Evolutionary conservation across 768 basidiomycete species (phyloP), one percentile per base, ranked within the genome.

Genomic region (Terana coerulea): DNA sequence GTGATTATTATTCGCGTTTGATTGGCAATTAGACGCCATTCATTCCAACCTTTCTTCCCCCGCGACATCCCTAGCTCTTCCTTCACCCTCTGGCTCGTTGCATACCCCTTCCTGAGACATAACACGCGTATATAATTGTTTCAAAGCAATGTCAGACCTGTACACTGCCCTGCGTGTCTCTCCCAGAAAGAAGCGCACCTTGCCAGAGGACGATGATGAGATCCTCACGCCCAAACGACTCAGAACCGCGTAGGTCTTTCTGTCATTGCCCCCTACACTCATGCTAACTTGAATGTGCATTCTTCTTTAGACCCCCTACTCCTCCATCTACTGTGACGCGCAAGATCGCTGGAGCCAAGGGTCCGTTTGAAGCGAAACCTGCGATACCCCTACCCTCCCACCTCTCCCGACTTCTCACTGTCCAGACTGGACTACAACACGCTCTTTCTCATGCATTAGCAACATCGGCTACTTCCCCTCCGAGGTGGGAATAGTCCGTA

Each of bases 401-500:
- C 56, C 73, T 92, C 26, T 64, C 76, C 35, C 83, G 86, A 31
- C 77, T 92, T 31, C 72, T 74, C 56, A 74, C 68, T 48, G 74
- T 86, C 41, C 84, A 91, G 59, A 83, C 78, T 21, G 79, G 83
- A 11, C 71, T 92, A 41, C 88, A 91, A 58, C 86, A 87, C 62
- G 90, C 91, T 44, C 76, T 92, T 49, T 90, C 91, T 2, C 88
- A 90, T 69, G 88, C 88, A 8, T 78, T 93, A 25, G 90, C 90
- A 5, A 88, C 89, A 11, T 88, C 83, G 57, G 88, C 88, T 26
- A 79, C 86, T 28, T 83, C 90, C 11, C 90, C 11, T 76, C 84
- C 5, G 88, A 90, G 61, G 87, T 84, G 1, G 88, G 88, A 35
- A 72, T 84, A 55, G 76, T 91, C 14, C 79, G 81, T 54, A 89